These are phyloP conservation scores for Rhizoctonia solani DNA, from an alignment of 1,284 basidiomycete genomes.

Conservation along the genomic window DNA sequence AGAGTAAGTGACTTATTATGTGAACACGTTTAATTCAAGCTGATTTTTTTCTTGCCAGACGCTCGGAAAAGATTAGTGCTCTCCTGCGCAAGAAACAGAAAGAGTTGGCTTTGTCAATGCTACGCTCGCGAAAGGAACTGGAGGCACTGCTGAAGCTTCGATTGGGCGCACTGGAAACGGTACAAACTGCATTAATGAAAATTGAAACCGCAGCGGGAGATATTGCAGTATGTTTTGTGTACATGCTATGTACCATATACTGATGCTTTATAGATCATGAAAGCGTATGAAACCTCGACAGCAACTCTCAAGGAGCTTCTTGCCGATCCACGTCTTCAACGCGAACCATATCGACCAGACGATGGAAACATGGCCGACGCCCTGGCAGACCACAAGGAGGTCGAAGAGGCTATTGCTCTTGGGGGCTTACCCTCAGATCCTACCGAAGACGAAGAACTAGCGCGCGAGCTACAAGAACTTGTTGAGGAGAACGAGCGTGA, in stretches of 20 bases:
- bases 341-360: slow-evolving; percentile 80
- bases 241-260: not conserved
- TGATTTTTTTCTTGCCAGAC: slow-evolving; percentile 50
- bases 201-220: slow-evolving; percentile 89
- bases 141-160: slow-evolving; percentile 80
- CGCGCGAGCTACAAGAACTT: slow-evolving; percentile 48
- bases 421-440: slow-evolving; percentile 53
- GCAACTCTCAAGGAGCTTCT: slow-evolving; percentile 76
- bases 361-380: slow-evolving; percentile 85
- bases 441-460: slow-evolving; percentile 59
- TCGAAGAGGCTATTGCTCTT: slow-evolving; percentile 75
- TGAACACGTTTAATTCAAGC: not conserved
- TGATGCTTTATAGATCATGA: slow-evolving; percentile 72
- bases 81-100: slow-evolving; percentile 74
- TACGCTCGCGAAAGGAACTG: slow-evolving; percentile 78
- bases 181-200: slow-evolving; percentile 75
- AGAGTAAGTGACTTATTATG: slow-evolving; percentile 54
- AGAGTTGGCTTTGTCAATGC: slow-evolving; percentile 69
- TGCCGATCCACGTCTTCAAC: slow-evolving; percentile 75
- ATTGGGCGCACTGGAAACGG: slow-evolving; percentile 69
- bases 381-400: slow-evolving; percentile 77
- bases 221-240: slow-evolving; percentile 65
- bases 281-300: slow-evolving; percentile 80
- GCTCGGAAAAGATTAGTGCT: slow-evolving; percentile 63
- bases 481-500: slow-evolving; percentile 46